Percentiles rank a stretch among this genome's conserved stretches.
phyloP scores from a whole-genome alignment of 1,139 yeast species.

The Sugiyamaella novakii region DNA sequence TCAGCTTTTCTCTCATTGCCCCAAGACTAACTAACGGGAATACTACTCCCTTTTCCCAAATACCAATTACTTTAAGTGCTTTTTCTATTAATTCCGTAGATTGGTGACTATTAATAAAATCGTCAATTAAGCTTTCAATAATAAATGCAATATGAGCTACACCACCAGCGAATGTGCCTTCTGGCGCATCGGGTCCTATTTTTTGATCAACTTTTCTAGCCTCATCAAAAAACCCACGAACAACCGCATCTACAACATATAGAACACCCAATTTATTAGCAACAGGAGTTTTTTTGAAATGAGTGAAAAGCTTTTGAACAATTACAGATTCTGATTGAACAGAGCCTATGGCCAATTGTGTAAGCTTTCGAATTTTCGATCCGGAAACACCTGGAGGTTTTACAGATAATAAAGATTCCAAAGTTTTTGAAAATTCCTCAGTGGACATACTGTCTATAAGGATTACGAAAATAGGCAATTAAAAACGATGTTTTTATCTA shows the following conservation, averaged over 20 bases:
- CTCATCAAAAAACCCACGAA: slow-evolving; percentile 80
- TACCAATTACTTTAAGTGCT: slow-evolving; percentile 79
- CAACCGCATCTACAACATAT: slow-evolving; percentile 90
- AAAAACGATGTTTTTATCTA: slow-evolving; percentile 5
- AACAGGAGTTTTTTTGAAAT: slow-evolving; percentile 73
- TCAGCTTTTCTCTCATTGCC: slow-evolving; percentile 38
- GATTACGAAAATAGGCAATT: too few species aligned
- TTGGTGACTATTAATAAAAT: slow-evolving; percentile 35
- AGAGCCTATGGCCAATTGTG: slow-evolving; percentile 74
- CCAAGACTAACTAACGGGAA: slow-evolving; percentile 61
- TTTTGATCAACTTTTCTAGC: slow-evolving; percentile 58
- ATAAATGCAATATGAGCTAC: slow-evolving; percentile 47
- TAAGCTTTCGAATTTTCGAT: slow-evolving; percentile 83
- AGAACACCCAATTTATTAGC: slow-evolving; percentile 87
- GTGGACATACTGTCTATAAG: slow-evolving; percentile 21
- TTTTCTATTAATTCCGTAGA: slow-evolving; percentile 52
- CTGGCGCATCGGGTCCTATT: slow-evolving; percentile 47
- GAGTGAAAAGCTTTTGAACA: slow-evolving; percentile 61
- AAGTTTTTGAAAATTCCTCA: slow-evolving; percentile 68
- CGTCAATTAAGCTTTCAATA: slow-evolving; percentile 40
- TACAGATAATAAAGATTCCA: slow-evolving; percentile 71
- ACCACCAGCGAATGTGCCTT: slow-evolving; percentile 78
- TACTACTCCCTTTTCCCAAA: slow-evolving; percentile 88
- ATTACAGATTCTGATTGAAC: slow-evolving; percentile 62
- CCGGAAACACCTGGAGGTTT: slow-evolving; percentile 97